These are phyloP conservation scores for Russula emetica DNA, from an alignment of 768 basidiomycete genomes.

Conservation along the genomic window DNA sequence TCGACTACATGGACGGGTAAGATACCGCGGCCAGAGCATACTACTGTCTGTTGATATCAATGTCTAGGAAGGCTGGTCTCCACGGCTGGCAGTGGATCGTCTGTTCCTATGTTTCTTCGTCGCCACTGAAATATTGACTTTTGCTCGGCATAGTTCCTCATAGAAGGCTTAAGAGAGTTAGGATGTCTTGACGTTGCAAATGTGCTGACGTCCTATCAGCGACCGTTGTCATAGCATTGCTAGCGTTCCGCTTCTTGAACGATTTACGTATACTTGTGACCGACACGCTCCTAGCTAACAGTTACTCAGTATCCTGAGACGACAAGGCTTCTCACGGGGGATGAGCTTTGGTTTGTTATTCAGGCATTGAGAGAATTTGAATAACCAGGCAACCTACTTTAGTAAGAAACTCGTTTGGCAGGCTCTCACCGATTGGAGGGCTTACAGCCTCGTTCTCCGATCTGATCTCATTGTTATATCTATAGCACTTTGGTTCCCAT, in stretches of 20 bases:
- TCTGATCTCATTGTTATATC: not conserved
- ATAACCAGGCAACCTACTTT: slow-evolving; percentile 35
- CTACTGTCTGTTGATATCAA: slow-evolving; percentile 1
- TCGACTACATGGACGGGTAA: slow-evolving; percentile 45
- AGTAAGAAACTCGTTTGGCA: slow-evolving; percentile 37
- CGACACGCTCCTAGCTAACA: not conserved
- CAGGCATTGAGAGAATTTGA: slow-evolving; percentile 32
- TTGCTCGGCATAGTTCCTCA: slow-evolving; percentile 37
- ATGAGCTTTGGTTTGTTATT: slow-evolving; percentile 36
- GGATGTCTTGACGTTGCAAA: not conserved
- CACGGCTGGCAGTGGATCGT: slow-evolving; percentile 50
- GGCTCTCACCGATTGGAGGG: slow-evolving; percentile 33
- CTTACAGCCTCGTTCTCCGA: slow-evolving; percentile 37
- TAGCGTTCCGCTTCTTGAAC: slow-evolving; percentile 41
- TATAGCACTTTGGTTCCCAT: slow-evolving; percentile 43
- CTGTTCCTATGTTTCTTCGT: slow-evolving; percentile 28
- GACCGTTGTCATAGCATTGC: slow-evolving; percentile 38
- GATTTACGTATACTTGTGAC: slow-evolving; percentile 33
- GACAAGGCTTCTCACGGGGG: slow-evolving; percentile 40
- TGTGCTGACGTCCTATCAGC: slow-evolving; percentile 6
- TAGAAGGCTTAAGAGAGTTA: slow-evolving; percentile 41
- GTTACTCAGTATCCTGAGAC: slow-evolving; percentile 40
- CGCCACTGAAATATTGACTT: not conserved
- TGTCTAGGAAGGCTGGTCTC: slow-evolving; percentile 31
- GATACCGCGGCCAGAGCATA: not conserved